phyloP scores from a whole-genome alignment of 495 filamentous ascomycete species.

The Cercophora sp. region DNA sequence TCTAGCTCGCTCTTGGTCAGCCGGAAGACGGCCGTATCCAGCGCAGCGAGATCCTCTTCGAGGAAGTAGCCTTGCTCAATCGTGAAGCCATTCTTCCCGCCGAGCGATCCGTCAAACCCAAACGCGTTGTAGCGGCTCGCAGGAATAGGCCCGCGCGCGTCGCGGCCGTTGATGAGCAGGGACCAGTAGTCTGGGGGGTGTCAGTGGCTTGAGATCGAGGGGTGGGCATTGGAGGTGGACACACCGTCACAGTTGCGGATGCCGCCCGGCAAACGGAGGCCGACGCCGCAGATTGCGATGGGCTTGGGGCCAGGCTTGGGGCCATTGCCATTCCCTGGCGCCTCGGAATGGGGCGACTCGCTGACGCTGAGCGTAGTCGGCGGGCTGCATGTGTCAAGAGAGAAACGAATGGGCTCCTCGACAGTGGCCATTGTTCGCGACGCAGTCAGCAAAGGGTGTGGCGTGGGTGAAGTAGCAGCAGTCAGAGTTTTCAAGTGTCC shows the following conservation, averaged over 20 bases:
- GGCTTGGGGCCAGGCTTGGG: not conserved
- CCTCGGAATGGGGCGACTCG: not conserved
- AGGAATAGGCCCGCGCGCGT: constrained; percentile 44
- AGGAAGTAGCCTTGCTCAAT: constrained; percentile 13
- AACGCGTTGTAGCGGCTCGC: constrained; percentile 54
- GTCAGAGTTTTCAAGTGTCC: not conserved
- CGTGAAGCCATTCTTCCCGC: constrained; percentile 11
- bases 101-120: constrained; percentile 50
- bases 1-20: constrained; percentile 21
- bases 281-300: constrained; percentile 48
- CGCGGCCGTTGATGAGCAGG: constrained; percentile 34
- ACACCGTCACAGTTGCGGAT: constrained; percentile 38
- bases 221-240: not conserved
- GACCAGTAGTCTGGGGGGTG: constrained; percentile 35
- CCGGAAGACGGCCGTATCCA: constrained; percentile 43
- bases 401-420: not conserved
- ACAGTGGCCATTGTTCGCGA: not conserved
- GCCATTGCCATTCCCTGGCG: not conserved
- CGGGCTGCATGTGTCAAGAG: not conserved
- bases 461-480: not conserved
- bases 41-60: constrained; percentile 30
- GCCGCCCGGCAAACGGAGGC: constrained; percentile 47
- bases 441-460: not conserved
- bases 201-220: not conserved
- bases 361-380: not conserved